Evolutionary conservation across 129 eudicot genomes (phyloP), one percentile per base, ranked within the genome.

Genomic region (Helianthus tuberosus): DNA sequence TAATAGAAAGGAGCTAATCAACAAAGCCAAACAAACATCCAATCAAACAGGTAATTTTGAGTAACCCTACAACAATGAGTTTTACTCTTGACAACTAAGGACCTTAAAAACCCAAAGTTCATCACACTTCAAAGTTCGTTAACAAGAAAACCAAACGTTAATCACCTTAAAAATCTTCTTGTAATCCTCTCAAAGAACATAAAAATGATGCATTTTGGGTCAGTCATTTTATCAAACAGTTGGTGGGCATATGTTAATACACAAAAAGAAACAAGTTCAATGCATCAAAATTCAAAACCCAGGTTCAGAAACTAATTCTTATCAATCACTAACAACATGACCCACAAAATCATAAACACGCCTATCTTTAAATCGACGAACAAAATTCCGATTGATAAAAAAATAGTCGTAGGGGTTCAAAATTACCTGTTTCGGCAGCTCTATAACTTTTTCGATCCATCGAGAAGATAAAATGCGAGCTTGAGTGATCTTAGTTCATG

Each of bases 391-490:
- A 48, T 20, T 20, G 29, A 60, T 12, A 20, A 39, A 1, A 20
- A 35, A 62, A 27, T 25, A 20, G 66, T 65, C n/a, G 44, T 3
- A 7, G 48, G 57, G 66, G 61, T 8, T 71, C 11, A 14, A 54
- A 3, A 12, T 11, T 72, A 79, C 82, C 82, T 64, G 82, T 64
- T 79, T 79, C 82, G 1, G 44, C 78, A 41, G 61, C 72, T 64
- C 73, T 72, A 13, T 72, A 79, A 64, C 82, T 79, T 78, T 79
- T 79, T 61, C 82, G 78, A 54, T 72, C 82, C 82, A 79, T 79
- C 4, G 29, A 62, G 72, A 43, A 39, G 46, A 68, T 17, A 54
- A 27, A 63, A 53, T 0, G 16, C 49, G 47, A 77, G 58, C 27
- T 49, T 43, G 25, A 67, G 61, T 76, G 7, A 46, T 68, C 20